Base-by-base conservation (phyloP, 2,329 filamentous ascomycete genomes). In the Sporothrix luriei region DNA sequence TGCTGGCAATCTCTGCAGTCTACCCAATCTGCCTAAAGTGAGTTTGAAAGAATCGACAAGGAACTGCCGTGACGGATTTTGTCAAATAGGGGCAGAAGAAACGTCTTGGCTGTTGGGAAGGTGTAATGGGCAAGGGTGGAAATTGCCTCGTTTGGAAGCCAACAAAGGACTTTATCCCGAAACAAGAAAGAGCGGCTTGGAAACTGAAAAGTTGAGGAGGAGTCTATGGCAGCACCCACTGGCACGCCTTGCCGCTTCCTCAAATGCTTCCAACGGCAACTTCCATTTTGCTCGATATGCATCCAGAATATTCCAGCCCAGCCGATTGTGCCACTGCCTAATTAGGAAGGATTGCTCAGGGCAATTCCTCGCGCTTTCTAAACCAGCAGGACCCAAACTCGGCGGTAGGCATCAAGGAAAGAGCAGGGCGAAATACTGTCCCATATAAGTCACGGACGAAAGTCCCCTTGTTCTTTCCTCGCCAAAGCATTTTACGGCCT, bases 401-500 rank as follows among this genome's bases (percentile, higher is more conserved):
- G 29, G 62, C 46, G 19, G 24, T 26, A 21, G 21, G 62, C 62
- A 38, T 16, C 5, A 51, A 65, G 43, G 4, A 65, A 65, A 46
- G 24, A n/a, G 26, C 46, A 40, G 33, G 43, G 59, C 66, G 70
- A 65, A 68, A 48, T 51, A 38, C 14, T 57, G 40, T 71, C 68
- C 64, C 62, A 62, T 57, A 51, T 33, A 46, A 43, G 5, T 33
- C 9, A 49, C 61, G 55, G 68, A 49, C 65, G 70, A 68, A 69
- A 68, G 57, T 65, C 64, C 59, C 68, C 68, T 71, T 51, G 57
- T 54, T 54, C 64, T 67, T 54, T 65, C 9, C 67, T 67, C 49
- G 14, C 7, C 49, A 33, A 26, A 7, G 6, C 51, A 29, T 40
- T 14, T 19, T 40, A 26, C 33, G 2, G 33, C 40, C 38, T 21